Percentiles rank a stretch among this genome's conserved stretches.
These are phyloP conservation scores for Claviceps quebecensis DNA, from an alignment of 2,329 filamentous ascomycete genomes.

Conservation along the genomic window DNA sequence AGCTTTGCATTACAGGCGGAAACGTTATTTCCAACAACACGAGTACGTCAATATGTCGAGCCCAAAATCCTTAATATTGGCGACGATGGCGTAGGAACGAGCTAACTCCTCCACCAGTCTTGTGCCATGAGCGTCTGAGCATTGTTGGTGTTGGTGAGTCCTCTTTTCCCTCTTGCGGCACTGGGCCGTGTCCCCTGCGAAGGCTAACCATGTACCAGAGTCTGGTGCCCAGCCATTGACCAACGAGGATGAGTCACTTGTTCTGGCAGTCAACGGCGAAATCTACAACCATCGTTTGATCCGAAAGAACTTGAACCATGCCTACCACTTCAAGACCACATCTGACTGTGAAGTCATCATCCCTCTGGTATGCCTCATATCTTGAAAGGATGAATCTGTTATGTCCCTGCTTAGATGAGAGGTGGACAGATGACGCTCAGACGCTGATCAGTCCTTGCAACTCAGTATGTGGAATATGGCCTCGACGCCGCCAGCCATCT, in stretches of 20 bases:
- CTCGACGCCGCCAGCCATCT: constrained; percentile 85
- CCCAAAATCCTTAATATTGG: too few species aligned
- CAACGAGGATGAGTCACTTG: constrained; percentile 77
- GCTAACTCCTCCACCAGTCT: constrained; percentile 39
- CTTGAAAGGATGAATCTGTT: too few species aligned
- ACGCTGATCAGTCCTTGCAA: background rate
- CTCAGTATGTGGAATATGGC: constrained; percentile 79
- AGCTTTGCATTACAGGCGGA: constrained; percentile 46
- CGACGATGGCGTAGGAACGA: background rate
- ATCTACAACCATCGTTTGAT: constrained; percentile 99
- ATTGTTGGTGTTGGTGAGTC: constrained; percentile 87
- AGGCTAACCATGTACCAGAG: constrained; percentile 38
- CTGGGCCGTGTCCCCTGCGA: constrained; percentile 6
- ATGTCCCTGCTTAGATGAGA: too few species aligned
- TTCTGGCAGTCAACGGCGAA: constrained; percentile 95
- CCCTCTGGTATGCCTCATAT: constrained; percentile 54
- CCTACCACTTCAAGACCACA: constrained; percentile 95
- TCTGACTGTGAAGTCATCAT: constrained; percentile 99
- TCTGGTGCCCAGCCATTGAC: constrained; percentile 90
- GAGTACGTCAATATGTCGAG: constrained; percentile 43
- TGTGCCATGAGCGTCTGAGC: constrained; percentile 93
- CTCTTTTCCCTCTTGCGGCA: background rate
- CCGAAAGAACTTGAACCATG: constrained; percentile 68
- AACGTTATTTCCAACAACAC: constrained; percentile 83
- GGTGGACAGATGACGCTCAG: too few species aligned